These are phyloP conservation scores for Penicillium riverlandense DNA, from an alignment of 495 filamentous ascomycete genomes.

Conservation along the genomic window DNA sequence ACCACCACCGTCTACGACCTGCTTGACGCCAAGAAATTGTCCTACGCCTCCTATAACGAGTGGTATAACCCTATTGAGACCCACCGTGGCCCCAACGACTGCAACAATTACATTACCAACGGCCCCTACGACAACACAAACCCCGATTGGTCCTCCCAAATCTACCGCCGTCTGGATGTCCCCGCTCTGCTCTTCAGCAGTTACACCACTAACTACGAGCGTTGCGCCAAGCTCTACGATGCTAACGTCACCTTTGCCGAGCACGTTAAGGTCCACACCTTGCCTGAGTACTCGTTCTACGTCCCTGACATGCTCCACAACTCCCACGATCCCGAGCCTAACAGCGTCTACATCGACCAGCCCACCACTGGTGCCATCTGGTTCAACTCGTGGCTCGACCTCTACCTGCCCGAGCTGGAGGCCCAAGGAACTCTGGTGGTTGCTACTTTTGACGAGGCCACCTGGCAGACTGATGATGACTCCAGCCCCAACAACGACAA, in stretches of 20 bases:
- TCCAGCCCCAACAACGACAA: constrained; percentile 8
- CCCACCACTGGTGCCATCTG: constrained; percentile 1
- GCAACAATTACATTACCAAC: constrained; percentile 12
- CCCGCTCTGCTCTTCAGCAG: constrained; percentile 8
- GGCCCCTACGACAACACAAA: constrained; percentile 13
- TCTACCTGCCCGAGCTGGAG: constrained; percentile 8
- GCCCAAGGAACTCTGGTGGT: constrained; percentile 11
- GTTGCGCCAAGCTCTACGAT: constrained; percentile 11
- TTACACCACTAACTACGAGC: constrained; percentile 10
- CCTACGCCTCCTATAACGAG: constrained; percentile 10
- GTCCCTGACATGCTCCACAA: constrained; percentile 14
- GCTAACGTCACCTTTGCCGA: constrained; percentile 8
- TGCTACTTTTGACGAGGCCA: constrained; percentile 13
- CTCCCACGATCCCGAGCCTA: constrained; percentile 8
- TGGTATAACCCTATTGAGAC: constrained; percentile 11
- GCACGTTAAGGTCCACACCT: constrained; percentile 2
- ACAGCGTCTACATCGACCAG: constrained; percentile 12
- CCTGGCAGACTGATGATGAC: constrained; percentile 9
- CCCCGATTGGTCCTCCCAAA: constrained; percentile 5
- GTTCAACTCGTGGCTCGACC: constrained; percentile 10
- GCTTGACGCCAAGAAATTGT: not conserved
- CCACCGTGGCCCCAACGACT: constrained; percentile 8
- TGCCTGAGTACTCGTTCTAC: constrained; percentile 12
- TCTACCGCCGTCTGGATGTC: constrained; percentile 12
- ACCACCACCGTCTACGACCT: constrained; percentile 5